Base-by-base conservation (phyloP, 2,329 filamentous ascomycete genomes). In the Aspergillus vadensis region DNA sequence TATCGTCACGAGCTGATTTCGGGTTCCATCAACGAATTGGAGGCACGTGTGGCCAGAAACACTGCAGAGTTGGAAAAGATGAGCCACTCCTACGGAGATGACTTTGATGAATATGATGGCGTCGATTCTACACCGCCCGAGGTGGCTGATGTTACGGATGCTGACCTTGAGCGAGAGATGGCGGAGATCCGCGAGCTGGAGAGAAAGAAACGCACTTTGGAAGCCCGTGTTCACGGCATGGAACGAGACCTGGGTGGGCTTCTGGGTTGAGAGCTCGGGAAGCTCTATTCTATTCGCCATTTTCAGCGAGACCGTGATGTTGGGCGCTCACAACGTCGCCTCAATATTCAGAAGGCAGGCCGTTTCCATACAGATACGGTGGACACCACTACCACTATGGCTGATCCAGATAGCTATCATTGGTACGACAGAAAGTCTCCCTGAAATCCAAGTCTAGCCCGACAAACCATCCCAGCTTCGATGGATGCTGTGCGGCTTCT, bases 1-100 rank as follows among this genome's bases (percentile, higher is more conserved):
- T 84, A 85, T 57, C 88, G 91, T 69, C 86, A 94, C 74, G 82
- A 85, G 41, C 84, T 91, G 69, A 84, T 95, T 61, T 83, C 83
- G 32, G 86, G 86, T 51, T 97, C 92, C 21, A 82, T 95, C 69
- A 85, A 85, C 10, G 90, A 91, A 68, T 92, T 97, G 69, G 93
- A 98, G 77, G 83, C 83, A 12, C 88, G 88, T 57, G 91, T 98
- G 1, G 85, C 87, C 7, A 87, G 90, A 70, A 94, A 97, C 78
- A 83, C 86, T 10, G 84, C 86, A 60, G 86, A 92, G 69, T 74
- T 98, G 63, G 87, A 89, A 60, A 83, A 83, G 59, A 88, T 94
- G 83, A 92, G 92, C 67, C 75, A 78, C 19, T 79, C 80, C 2
- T 83, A 80, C 48, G 81, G 81, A 15, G 82, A 86, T 41, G 82